phyloP scores from a whole-genome alignment of 768 basidiomycete genomes.

The Sistotremastrum suecicum region DNA sequence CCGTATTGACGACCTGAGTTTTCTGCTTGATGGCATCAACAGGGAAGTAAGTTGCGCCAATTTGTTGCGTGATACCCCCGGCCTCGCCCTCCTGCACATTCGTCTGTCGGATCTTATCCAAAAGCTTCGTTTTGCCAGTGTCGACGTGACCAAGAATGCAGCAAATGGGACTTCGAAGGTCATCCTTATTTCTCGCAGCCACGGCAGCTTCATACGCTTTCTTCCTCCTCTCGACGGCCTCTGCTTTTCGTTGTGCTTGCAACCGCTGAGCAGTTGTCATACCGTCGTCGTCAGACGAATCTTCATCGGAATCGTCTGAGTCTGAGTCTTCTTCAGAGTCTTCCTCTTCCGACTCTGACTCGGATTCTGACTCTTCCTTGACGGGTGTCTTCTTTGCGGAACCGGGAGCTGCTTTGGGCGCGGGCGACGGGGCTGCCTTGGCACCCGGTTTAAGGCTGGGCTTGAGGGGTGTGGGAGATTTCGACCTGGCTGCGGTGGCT shows the following conservation, averaged over 20 bases:
- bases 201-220: conserved; percentile 77
- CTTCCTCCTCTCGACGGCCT: conserved; percentile 66
- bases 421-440: conserved; percentile 15
- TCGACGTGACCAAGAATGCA: conserved; percentile 99
- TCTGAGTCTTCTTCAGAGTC: conserved; percentile 29
- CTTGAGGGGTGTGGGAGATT: too few relatives aligned
- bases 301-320: conserved; percentile 21
- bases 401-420: conserved; percentile 11
- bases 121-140: conserved; percentile 94
- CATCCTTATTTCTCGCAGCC: conserved; percentile 74
- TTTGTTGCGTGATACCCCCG: conserved; percentile 98
- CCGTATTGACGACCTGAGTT: conserved; percentile 87
- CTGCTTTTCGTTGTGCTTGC: conserved; percentile 60
- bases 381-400: conserved; percentile 10
- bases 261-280: conserved; percentile 54
- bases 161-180: conserved; percentile 92
- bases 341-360: conserved; percentile 33
- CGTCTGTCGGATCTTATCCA: conserved; percentile 99
- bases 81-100: conserved; percentile 99
- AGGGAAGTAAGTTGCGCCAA: conserved; percentile 99
- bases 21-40: conserved; percentile 87
- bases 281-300: conserved; percentile 39
- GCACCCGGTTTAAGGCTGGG: conserved; percentile 16
- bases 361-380: conserved; percentile 21
- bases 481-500: background rate